These are phyloP conservation scores for Paecilomyces fulvus DNA, from an alignment of 2,329 filamentous ascomycete species.

Conservation along the genomic window DNA sequence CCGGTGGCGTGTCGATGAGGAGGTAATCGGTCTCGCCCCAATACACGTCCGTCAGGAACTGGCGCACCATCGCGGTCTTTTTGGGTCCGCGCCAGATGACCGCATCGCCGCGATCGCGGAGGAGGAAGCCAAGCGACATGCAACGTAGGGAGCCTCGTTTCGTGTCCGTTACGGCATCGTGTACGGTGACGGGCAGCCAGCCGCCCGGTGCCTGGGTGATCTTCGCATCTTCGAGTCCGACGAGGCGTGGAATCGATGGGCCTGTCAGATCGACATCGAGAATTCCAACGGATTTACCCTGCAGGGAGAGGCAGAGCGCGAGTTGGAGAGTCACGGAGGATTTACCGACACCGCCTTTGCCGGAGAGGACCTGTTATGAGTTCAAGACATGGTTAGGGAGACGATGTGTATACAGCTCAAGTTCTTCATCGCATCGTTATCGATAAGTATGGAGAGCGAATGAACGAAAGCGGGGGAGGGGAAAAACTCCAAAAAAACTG, in stretches of 20 bases:
- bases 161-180: conserved; percentile 44
- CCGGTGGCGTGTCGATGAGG: conserved; percentile 90
- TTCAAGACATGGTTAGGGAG: conserved; percentile 4
- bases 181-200: conserved; percentile 83
- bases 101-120: conserved; percentile 74
- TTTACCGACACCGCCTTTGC: conserved; percentile 97
- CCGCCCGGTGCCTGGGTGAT: conserved; percentile 86
- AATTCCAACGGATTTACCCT: conserved; percentile 84
- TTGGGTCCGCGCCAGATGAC: conserved; percentile 98
- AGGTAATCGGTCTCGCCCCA: conserved; percentile 87
- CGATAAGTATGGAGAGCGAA: neutral
- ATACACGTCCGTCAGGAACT: conserved; percentile 85
- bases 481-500: neutral
- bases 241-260: conserved; percentile 90
- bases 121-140: conserved; percentile 89
- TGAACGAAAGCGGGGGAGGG: neutral
- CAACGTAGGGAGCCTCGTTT: conserved; percentile 45
- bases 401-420: neutral
- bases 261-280: conserved; percentile 95
- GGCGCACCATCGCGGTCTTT: conserved; percentile 97
- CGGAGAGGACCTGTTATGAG: conserved; percentile 61
- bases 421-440: conserved; percentile 1
- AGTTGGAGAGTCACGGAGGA: conserved; percentile 96
- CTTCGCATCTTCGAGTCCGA: conserved; percentile 79
- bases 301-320: conserved; percentile 75